Evolutionary conservation across 345 rosid genomes (phyloP).

Genomic region (Anacardium occidentale): DNA sequence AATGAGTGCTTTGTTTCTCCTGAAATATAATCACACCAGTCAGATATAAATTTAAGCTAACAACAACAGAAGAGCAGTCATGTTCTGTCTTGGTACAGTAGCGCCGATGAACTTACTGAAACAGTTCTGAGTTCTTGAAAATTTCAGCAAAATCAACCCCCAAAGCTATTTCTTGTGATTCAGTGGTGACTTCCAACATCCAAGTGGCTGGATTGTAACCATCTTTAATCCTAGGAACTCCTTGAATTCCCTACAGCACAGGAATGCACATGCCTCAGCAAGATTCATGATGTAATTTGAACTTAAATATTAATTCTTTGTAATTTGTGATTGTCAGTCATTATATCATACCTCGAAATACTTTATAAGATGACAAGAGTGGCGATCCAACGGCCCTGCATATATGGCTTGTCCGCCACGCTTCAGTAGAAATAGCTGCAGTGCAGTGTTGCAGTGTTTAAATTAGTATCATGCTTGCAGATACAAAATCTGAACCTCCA

Average conservation of each 20-base stretch:
- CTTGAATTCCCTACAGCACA: constrained; percentile 34
- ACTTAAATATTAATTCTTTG: no score
- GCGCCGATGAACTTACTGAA: constrained; percentile 21
- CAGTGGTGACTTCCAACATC: constrained; percentile 50
- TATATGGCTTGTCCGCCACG: constrained; percentile 43
- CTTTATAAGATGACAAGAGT: constrained; percentile 29
- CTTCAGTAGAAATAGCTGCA: constrained; percentile 39
- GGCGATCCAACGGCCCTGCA: constrained; percentile 36
- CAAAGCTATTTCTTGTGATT: constrained; percentile 33
- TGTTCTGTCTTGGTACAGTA: neutral
- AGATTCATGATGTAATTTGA: neutral
- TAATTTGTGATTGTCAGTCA: neutral
- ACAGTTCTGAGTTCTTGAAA: constrained; percentile 40
- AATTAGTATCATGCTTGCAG: neutral
- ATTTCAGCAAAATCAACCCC: constrained; percentile 42
- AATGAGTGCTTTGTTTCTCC: constrained; percentile 37
- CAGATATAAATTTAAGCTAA: neutral
- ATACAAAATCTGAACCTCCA: no score
- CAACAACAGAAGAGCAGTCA: neutral
- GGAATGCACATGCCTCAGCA: neutral
- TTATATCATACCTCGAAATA: constrained; percentile 30
- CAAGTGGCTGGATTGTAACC: constrained; percentile 54
- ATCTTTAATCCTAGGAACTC: constrained; percentile 37
- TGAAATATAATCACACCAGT: constrained; percentile 1
- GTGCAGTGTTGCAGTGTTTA: neutral